phyloP scores from a whole-genome alignment of 192 early-diverging fungal genomes.

The Backusella circina region DNA sequence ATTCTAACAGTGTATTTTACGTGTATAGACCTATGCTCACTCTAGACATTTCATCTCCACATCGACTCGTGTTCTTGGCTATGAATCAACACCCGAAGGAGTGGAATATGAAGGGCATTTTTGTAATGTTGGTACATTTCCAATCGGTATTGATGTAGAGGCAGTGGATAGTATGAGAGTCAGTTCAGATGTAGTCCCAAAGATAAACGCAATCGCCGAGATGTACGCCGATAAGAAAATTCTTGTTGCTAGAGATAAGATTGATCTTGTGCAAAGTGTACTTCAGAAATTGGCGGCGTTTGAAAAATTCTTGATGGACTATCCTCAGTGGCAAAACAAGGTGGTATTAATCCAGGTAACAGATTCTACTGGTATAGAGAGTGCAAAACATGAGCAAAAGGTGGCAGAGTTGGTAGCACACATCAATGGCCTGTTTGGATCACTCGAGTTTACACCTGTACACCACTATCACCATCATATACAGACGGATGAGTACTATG shows the following conservation, averaged over 20 bases:
- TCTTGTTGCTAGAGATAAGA: conserved; percentile 90
- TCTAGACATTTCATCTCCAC: conserved; percentile 89
- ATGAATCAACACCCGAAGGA: conserved; percentile 88
- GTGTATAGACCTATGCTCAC: conserved; percentile 86
- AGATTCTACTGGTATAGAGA: conserved; percentile 68
- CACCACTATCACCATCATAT: conserved; percentile 90
- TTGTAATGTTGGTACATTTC: conserved; percentile 88
- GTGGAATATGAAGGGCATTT: conserved; percentile 77
- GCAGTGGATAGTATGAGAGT: conserved; percentile 61
- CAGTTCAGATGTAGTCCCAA: conserved; percentile 58
- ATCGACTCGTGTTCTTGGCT: conserved; percentile 90
- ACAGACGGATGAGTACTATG: conserved; percentile 94
- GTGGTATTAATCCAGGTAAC: conserved; percentile 97
- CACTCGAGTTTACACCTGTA: conserved; percentile 92
- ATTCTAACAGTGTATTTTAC: background rate
- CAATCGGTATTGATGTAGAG: conserved; percentile 92
- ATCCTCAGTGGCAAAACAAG: conserved; percentile 90
- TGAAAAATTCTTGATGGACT: conserved; percentile 83
- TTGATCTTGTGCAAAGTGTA: conserved; percentile 93
- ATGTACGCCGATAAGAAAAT: conserved; percentile 90
- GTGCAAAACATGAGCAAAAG: conserved; percentile 71
- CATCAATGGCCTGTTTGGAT: conserved; percentile 93
- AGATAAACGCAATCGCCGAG: conserved; percentile 76
- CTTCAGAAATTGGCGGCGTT: conserved; percentile 92
- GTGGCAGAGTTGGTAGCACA: conserved; percentile 84